Base-by-base conservation (phyloP, 2,329 filamentous ascomycete genomes). In the Aureobasidium sp. region DNA sequence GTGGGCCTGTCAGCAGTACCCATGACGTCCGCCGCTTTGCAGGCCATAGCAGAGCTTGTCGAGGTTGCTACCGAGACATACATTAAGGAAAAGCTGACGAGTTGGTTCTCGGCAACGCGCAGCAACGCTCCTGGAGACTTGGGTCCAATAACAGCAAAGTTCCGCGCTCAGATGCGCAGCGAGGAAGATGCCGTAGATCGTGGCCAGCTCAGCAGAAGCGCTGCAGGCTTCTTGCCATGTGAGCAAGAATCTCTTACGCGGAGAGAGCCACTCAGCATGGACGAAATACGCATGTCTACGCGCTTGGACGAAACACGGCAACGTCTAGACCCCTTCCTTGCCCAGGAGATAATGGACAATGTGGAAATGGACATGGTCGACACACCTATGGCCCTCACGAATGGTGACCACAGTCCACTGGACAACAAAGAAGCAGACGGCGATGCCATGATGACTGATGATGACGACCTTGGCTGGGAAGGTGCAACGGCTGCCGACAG, bases 171-270 rank as follows among this genome's bases (percentile, higher is more conserved):
- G 71, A 79, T 96, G 12, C 84, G 85, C 60, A 79, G 80, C 50
- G 92, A 97, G 72, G 91, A 96, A 71, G 82, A 87, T 47, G 82
- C 85, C 0, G 85, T 84, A 29, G 81, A 85, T 44, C 81, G 85
- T n/a, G 91, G 91, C 5, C 89, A 92, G 67, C 73, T 95, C 1
- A 78, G 82, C 19, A 82, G 90, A 66, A 89, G 91, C 63, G 87
- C 88, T 63, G 87, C 83, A 52, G 91, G 91, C 1, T 75, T 96
- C 31, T 76, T 97, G 6, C 93, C 92, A 0, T 78, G 91, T 39
- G 91, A 97, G 73, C 84, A 89, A 3, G 91, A 89, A 70, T 87
- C 88, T 59, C 86, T 88, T 17, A 84, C 84, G 61, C 85, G 88
- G 67, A 81, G 91, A 42, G 83, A 85, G 6, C 85, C 89, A 0